These are phyloP conservation scores for Podaxis sp. DNA, from an alignment of 768 basidiomycete genomes.

Conservation along the genomic window DNA sequence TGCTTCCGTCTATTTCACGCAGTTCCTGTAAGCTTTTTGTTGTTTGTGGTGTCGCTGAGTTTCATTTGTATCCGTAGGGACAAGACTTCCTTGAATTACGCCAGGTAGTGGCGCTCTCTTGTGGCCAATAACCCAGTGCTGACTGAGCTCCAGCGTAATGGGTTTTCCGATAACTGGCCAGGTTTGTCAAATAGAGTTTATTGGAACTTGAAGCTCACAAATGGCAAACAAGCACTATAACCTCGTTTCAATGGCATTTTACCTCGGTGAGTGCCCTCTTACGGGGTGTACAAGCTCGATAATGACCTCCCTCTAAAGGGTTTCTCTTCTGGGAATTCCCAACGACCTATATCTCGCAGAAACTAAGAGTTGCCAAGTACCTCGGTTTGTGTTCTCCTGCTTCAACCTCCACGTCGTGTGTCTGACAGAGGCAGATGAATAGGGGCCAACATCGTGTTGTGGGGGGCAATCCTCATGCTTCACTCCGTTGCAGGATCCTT, in stretches of 20 bases:
- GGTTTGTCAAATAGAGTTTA: conserved; percentile 23
- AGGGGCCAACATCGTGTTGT: conserved; percentile 56
- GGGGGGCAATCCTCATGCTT: conserved; percentile 57
- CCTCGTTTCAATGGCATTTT: conserved; percentile 60
- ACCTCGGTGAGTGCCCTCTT: conserved; percentile 37
- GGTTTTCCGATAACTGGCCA: conserved; percentile 60
- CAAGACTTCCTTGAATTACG: conserved; percentile 68
- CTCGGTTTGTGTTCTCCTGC: conserved; percentile 35
- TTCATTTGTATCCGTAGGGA: conserved; percentile 34
- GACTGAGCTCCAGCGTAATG: conserved; percentile 43
- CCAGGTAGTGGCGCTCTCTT: conserved; percentile 36
- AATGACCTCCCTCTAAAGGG: conserved; percentile 26
- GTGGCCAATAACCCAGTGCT: neutral
- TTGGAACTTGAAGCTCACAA: neutral
- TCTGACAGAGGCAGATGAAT: neutral
- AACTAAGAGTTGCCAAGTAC: conserved; percentile 54
- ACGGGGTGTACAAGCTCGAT: neutral
- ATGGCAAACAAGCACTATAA: conserved; percentile 46
- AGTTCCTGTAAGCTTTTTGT: conserved; percentile 45
- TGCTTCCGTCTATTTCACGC: conserved; percentile 63
- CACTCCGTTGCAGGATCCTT: conserved; percentile 55
- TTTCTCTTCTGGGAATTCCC: conserved; percentile 63
- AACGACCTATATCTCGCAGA: conserved; percentile 62
- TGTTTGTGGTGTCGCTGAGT: neutral
- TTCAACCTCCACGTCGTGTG: neutral